Conservation (phyloP, 192 early-diverging fungal species). For the Dissophora globulifera region DNA sequence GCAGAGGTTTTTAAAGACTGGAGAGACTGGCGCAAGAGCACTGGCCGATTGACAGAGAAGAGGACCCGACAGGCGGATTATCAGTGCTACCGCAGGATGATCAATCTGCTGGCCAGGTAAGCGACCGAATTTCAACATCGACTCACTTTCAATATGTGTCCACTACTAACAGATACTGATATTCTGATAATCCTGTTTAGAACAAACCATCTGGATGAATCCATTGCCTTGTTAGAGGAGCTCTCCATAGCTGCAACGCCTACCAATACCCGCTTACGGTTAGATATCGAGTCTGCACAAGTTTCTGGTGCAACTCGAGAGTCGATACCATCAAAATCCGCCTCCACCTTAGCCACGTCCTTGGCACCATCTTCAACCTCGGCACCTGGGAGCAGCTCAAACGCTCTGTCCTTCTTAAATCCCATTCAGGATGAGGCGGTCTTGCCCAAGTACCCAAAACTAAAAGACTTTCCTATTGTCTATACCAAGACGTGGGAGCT, state of each 20-base stretch:
- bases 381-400: not conserved
- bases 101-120: slow-evolving; percentile 72
- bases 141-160: not conserved
- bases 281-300: slow-evolving; percentile 28
- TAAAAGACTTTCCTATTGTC: slow-evolving; percentile 43
- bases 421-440: slow-evolving; percentile 22
- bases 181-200: no score
- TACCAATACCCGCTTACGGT: slow-evolving; percentile 41
- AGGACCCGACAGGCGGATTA: slow-evolving; percentile 65
- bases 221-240: slow-evolving; percentile 41
- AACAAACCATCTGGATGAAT: slow-evolving; percentile 47
- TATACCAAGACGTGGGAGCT: slow-evolving; percentile 52
- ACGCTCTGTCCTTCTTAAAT: slow-evolving; percentile 7
- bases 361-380: not conserved
- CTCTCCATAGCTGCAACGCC: slow-evolving; percentile 48
- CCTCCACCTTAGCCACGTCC: not conserved
- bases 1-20: slow-evolving; percentile 77
- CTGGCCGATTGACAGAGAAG: slow-evolving; percentile 36
- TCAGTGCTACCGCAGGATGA: slow-evolving; percentile 66
- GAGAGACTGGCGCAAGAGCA: slow-evolving; percentile 65
- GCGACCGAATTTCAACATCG: not conserved
- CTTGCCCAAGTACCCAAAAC: slow-evolving; percentile 38
- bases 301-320: not conserved
- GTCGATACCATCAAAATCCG: not conserved
- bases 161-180: no score